A percentile compares a stretch with the other conserved stretches of the same genome.
Conservation (phyloP, 23 red algal species). For the Gracilaria domingensis region DNA sequence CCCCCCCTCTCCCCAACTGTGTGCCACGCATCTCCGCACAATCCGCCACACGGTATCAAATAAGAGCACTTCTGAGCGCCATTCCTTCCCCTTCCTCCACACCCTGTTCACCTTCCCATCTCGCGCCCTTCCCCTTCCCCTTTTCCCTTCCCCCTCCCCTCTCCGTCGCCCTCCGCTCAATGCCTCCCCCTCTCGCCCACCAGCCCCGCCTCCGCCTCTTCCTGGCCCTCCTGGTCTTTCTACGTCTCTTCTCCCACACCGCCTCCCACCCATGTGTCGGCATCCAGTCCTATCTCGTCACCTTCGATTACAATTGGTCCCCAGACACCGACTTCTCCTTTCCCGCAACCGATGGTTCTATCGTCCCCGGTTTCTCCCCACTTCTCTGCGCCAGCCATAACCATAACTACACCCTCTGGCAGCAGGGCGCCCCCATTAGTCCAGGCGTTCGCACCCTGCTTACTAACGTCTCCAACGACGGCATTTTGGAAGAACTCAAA, state of each 20-base stretch:
- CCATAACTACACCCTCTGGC: conserved; percentile 12
- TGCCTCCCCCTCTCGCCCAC: background rate
- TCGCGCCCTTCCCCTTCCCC: background rate
- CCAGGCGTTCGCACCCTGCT: conserved; percentile 29
- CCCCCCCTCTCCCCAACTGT: background rate
- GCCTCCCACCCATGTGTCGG: background rate
- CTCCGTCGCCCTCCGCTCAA: background rate
- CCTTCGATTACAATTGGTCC: conserved; percentile 24
- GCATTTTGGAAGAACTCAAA: conserved; percentile 5
- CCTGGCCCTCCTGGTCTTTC: background rate
- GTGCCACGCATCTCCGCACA: conserved; percentile 1
- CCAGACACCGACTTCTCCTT: background rate
- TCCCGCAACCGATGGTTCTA: background rate
- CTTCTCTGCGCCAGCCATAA: conserved; percentile 25
- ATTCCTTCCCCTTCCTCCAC: background rate
- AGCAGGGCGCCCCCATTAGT: background rate
- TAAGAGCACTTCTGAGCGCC: background rate
- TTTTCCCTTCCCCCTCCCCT: background rate
- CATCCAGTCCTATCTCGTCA: conserved; percentile 21
- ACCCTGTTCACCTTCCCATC: background rate
- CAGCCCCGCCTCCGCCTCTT: background rate
- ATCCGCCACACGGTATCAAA: background rate
- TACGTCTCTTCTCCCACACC: background rate
- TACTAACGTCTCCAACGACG: conserved; percentile 12
- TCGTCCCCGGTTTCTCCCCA: conserved; percentile 16